Conservation (phyloP, 108 stramenopile genomes). For the Licmophora abbreviata region DNA sequence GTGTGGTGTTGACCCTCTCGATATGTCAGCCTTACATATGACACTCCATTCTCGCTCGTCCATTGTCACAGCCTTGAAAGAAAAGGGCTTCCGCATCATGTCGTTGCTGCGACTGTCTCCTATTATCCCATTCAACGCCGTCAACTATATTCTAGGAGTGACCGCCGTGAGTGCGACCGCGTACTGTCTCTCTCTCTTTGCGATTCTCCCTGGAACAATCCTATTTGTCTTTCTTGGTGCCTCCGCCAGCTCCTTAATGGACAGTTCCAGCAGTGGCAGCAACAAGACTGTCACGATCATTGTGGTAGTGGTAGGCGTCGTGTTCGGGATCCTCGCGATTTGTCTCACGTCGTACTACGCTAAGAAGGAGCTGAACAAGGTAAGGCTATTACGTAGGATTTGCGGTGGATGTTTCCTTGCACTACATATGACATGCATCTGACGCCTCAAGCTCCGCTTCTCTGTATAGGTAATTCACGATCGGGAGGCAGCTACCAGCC, state of each 20-base stretch:
- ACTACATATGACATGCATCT: too few species aligned
- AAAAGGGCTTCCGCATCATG: slow-evolving; percentile 66
- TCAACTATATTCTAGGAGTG: slow-evolving; percentile 45
- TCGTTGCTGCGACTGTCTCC: slow-evolving; percentile 46
- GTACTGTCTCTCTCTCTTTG: slow-evolving; percentile 46
- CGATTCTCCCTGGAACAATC: slow-evolving; percentile 63
- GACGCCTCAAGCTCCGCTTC: too few species aligned
- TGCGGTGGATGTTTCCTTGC: too few species aligned
- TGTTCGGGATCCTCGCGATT: slow-evolving; percentile 49
- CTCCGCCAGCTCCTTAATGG: slow-evolving; percentile 45
- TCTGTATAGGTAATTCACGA: too few species aligned
- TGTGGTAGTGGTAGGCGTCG: slow-evolving; percentile 36
- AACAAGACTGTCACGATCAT: slow-evolving; percentile 23
- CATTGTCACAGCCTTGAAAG: slow-evolving; percentile 23
- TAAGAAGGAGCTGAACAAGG: slow-evolving; percentile 47
- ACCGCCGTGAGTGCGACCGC: slow-evolving; percentile 34
- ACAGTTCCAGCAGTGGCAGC: slow-evolving; percentile 21
- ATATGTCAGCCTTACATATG: slow-evolving; percentile 6
- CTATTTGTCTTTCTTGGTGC: slow-evolving; percentile 75
- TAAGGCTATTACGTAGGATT: too few species aligned
- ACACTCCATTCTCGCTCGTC: not conserved
- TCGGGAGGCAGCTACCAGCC: too few species aligned
- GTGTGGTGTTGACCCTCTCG: slow-evolving; percentile 25
- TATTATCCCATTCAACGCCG: slow-evolving; percentile 53
- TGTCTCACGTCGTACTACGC: slow-evolving; percentile 59